These are phyloP conservation scores for Solanum neorickii DNA, from an alignment of 257 asterid species.

Conservation along the genomic window DNA sequence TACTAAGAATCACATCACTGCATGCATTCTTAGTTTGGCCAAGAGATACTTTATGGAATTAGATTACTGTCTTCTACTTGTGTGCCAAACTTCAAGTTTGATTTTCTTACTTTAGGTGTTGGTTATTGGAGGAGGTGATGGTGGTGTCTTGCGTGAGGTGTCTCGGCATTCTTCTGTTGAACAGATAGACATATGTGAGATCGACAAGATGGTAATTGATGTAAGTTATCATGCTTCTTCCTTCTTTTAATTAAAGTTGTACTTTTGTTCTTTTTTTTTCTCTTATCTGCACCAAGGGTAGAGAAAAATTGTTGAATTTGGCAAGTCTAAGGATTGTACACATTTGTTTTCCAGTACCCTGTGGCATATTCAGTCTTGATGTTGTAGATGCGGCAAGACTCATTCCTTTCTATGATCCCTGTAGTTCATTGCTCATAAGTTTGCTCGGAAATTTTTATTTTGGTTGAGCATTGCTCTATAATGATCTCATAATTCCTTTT, in stretches of 20 bases:
- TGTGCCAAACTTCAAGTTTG: not conserved
- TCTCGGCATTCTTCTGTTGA: constrained; percentile 87
- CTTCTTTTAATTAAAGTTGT: not conserved
- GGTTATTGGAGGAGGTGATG: constrained; percentile 99
- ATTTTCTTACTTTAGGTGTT: constrained; percentile 43
- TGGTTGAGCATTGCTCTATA: not conserved
- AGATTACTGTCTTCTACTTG: not conserved
- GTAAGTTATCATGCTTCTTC: constrained; percentile 29
- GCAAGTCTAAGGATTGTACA: not conserved
- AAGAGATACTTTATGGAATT: not conserved
- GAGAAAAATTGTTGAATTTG: not conserved
- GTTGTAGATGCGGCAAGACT: not conserved
- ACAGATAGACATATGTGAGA: constrained; percentile 93
- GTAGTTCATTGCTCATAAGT: not conserved
- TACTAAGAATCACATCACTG: not conserved
- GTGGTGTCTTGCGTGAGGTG: constrained; percentile 96
- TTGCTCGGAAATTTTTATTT: not conserved
- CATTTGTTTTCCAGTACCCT: not conserved
- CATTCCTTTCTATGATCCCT: not conserved
- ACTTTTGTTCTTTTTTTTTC: not conserved
- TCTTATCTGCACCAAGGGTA: not conserved
- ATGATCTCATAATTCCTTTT: not conserved
- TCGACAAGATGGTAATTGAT: constrained; percentile 94
- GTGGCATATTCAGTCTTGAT: not conserved
- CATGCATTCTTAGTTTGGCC: not conserved